Conservation (phyloP, 176 grass and related monocot species). For the Thinopyrum elongatum region DNA sequence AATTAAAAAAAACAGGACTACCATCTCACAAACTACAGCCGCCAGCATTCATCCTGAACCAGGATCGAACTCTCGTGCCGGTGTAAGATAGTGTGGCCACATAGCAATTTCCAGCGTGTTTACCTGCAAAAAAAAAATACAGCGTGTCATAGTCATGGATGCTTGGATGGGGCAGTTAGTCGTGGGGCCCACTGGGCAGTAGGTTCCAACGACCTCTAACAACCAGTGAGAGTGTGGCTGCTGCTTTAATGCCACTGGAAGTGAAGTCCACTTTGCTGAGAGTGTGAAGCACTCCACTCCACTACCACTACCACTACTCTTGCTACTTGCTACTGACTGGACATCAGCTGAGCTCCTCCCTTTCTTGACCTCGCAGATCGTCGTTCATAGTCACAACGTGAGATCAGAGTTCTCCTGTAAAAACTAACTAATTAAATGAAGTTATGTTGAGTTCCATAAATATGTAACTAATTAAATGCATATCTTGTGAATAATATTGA, state of each 20-base stretch:
- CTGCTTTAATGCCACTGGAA: slow-evolving; percentile 45
- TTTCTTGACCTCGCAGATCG: background rate
- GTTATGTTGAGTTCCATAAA: background rate
- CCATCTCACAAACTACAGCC: no score
- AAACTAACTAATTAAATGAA: background rate
- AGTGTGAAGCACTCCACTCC: slow-evolving; percentile 63
- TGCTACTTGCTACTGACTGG: background rate
- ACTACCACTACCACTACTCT: slow-evolving; percentile 10
- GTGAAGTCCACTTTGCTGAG: slow-evolving; percentile 59
- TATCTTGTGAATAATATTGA: background rate
- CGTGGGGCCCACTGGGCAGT: background rate
- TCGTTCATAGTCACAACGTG: background rate
- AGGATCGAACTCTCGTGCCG: no score
- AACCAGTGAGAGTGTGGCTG: background rate
- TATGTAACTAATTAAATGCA: background rate
- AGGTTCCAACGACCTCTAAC: slow-evolving; percentile 41
- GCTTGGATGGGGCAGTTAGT: slow-evolving; percentile 17
- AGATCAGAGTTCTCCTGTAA: background rate
- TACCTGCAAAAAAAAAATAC: no score
- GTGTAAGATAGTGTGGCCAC: background rate
- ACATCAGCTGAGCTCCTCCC: no score
- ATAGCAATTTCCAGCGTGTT: background rate
- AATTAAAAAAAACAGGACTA: background rate
- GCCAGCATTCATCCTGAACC: no score
- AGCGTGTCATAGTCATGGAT: background rate